Conservation (phyloP, 2,329 filamentous ascomycete species). For the Paracorniculantispora psalliotae region DNA sequence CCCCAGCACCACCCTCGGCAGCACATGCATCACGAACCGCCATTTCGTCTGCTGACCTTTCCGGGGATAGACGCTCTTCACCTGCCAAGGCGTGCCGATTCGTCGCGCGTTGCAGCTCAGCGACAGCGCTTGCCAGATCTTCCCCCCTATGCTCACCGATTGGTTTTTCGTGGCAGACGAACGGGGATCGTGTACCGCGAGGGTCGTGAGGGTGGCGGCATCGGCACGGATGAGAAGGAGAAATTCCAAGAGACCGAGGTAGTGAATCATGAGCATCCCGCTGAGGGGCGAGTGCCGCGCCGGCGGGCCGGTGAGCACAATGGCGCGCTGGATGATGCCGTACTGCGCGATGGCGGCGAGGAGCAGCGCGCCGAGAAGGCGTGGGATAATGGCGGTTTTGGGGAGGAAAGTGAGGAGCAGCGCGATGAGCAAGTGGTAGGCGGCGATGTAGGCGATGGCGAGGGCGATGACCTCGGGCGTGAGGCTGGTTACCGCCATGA, state of each 20-base stretch:
- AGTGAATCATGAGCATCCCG: background rate
- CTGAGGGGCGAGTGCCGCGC: background rate
- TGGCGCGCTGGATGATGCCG: background rate
- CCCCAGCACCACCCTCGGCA: background rate
- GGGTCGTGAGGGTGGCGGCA: background rate
- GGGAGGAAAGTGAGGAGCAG: background rate
- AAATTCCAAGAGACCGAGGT: background rate
- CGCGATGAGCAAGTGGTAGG: background rate
- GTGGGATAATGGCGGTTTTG: background rate
- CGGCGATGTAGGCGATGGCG: background rate
- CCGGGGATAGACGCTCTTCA: background rate
- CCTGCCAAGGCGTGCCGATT: slow-evolving; percentile 9
- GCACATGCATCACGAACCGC: background rate
- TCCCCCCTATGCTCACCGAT: background rate
- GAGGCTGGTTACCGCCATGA: background rate
- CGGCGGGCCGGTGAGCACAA: background rate
- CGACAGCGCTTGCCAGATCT: slow-evolving; percentile 5
- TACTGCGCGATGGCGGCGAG: background rate
- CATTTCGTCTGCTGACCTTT: background rate
- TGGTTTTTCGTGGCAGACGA: too few species aligned
- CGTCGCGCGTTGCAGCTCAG: slow-evolving; percentile 12
- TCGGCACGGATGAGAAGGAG: background rate
- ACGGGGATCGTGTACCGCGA: background rate
- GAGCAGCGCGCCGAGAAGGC: background rate
- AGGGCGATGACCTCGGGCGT: background rate